Conservation (phyloP, 208 protist species). For the Leishmania arabica region DNA sequence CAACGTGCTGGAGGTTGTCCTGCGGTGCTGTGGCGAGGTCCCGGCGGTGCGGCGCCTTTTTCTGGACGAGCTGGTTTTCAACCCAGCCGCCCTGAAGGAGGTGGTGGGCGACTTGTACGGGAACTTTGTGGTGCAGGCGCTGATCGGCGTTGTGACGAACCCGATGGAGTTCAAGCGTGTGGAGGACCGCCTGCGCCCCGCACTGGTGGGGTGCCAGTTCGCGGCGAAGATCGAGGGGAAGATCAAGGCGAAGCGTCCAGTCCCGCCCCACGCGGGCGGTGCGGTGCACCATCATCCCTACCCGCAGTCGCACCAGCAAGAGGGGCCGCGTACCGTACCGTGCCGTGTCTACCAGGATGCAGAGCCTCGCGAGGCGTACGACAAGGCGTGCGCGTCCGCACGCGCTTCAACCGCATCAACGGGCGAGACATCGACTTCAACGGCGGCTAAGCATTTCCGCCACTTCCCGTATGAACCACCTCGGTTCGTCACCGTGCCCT, state of each 20-base stretch:
- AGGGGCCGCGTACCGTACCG: not conserved
- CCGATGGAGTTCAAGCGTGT: slow-evolving; percentile 69
- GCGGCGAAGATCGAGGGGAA: slow-evolving; percentile 70
- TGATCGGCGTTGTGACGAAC: slow-evolving; percentile 57
- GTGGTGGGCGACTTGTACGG: slow-evolving; percentile 79
- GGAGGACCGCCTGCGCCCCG: slow-evolving; percentile 63
- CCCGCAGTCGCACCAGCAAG: slow-evolving; percentile 6
- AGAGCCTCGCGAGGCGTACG: not conserved
- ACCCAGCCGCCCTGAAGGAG: slow-evolving; percentile 74
- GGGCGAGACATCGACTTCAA: not conserved
- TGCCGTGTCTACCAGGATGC: not conserved
- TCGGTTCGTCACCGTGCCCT: not conserved
- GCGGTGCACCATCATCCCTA: not conserved
- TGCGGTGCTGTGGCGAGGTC: slow-evolving; percentile 61
- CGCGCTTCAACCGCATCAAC: not conserved
- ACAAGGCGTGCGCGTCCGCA: not conserved
- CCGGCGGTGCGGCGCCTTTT: slow-evolving; percentile 65
- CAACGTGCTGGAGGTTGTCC: slow-evolving; percentile 87
- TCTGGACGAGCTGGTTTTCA: slow-evolving; percentile 86
- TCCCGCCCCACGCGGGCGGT: not conserved
- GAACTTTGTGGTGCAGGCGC: slow-evolving; percentile 88
- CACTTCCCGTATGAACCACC: not conserved
- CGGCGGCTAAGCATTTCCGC: not conserved
- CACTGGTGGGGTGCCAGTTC: slow-evolving; percentile 56
- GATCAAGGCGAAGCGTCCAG: slow-evolving; percentile 41